phyloP scores from a whole-genome alignment of 768 basidiomycete genomes.

The Ramaria rubella region DNA sequence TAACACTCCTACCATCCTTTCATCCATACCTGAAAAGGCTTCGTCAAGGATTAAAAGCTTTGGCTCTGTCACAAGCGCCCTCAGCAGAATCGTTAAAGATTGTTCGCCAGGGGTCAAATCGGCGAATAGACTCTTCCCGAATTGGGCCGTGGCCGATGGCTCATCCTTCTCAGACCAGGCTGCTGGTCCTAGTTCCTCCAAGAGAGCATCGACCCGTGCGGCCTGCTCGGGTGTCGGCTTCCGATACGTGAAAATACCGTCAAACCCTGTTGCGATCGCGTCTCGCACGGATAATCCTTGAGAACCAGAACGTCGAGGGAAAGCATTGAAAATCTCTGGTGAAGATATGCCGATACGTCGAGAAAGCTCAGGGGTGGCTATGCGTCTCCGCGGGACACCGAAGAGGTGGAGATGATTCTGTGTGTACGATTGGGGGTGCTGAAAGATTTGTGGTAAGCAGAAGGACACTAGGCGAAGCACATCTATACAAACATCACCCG shows the following conservation, averaged over 20 bases:
- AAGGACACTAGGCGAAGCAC: background rate
- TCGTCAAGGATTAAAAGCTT: constrained; percentile 83
- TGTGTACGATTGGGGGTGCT: constrained; percentile 88
- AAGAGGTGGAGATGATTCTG: constrained; percentile 58
- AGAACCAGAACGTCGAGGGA: constrained; percentile 58
- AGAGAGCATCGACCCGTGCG: constrained; percentile 46
- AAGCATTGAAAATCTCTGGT: constrained; percentile 88
- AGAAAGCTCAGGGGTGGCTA: constrained; percentile 63
- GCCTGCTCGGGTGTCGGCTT: constrained; percentile 36
- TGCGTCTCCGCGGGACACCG: constrained; percentile 50
- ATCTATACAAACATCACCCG: constrained; percentile 49
- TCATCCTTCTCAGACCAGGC: constrained; percentile 16
- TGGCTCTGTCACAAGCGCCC: constrained; percentile 72
- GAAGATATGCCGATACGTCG: constrained; percentile 71
- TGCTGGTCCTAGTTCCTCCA: constrained; percentile 54
- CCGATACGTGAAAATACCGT: constrained; percentile 67
- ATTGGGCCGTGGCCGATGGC: constrained; percentile 25
- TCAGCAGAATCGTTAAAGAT: constrained; percentile 73
- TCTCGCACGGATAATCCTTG: constrained; percentile 60
- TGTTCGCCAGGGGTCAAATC: constrained; percentile 70
- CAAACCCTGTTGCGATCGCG: constrained; percentile 82
- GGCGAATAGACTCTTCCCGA: constrained; percentile 49
- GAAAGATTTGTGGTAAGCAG: background rate
- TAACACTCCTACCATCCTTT: constrained; percentile 60
- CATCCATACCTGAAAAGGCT: constrained; percentile 90